Evolutionary conservation across 2,329 filamentous ascomycete species (phyloP).

Genomic region (Fusarium denticulatum): DNA sequence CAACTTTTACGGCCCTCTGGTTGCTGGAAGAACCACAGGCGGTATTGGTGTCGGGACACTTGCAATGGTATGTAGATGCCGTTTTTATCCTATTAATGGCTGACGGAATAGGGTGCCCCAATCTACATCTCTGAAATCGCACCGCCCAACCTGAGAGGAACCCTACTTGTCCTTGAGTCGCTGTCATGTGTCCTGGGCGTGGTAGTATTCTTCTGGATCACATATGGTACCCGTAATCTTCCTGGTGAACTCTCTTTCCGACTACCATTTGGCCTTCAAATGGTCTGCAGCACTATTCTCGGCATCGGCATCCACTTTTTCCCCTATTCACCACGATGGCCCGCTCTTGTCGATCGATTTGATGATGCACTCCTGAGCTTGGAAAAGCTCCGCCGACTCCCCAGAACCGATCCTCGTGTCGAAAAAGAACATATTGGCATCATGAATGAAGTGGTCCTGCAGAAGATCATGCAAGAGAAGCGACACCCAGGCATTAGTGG

Average conservation of each 20-base stretch:
- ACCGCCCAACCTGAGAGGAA: constrained; percentile 58
- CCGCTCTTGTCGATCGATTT: constrained; percentile 52
- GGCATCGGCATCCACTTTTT: constrained; percentile 55
- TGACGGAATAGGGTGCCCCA: constrained; percentile 47
- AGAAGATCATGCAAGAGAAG: not conserved
- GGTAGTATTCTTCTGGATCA: constrained; percentile 62
- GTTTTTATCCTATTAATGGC: not conserved
- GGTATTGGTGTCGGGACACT: constrained; percentile 60
- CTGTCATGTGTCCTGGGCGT: constrained; percentile 53
- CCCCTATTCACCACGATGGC: constrained; percentile 59
- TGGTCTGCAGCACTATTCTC: constrained; percentile 35
- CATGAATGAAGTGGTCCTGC: not conserved
- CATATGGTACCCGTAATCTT: constrained; percentile 59
- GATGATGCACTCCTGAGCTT: constrained; percentile 52
- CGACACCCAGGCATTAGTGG: not conserved
- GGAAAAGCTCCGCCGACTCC: constrained; percentile 53
- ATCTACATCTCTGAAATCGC: constrained; percentile 62
- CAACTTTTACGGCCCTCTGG: constrained; percentile 17
- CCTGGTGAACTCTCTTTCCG: constrained; percentile 54
- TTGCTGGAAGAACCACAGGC: constrained; percentile 42
- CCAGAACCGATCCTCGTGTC: constrained; percentile 54
- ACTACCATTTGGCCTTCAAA: constrained; percentile 49
- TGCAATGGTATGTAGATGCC: constrained; percentile 46
- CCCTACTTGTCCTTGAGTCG: constrained; percentile 59
- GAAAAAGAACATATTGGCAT: constrained; percentile 11